Percentiles rank a stretch among this genome's conserved stretches.
Conservation (phyloP, 2,329 filamentous ascomycete genomes). For the Sporothrix variecibatus region DNA sequence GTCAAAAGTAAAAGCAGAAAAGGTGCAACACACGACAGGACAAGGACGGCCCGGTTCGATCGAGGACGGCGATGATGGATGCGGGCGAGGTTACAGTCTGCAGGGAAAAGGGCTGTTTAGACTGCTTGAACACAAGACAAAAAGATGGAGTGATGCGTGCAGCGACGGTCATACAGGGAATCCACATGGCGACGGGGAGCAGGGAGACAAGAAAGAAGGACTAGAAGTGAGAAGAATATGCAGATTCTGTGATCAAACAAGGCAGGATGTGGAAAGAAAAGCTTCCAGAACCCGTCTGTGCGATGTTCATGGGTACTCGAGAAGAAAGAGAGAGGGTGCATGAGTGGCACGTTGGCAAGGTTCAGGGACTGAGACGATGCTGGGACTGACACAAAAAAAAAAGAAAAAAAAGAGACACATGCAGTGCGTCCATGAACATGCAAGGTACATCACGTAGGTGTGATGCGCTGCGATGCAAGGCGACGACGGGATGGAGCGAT, state of each 20-base stretch:
- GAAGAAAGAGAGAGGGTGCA: not conserved
- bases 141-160: slow-evolving; percentile 7
- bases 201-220: not conserved
- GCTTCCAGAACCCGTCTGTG: slow-evolving; percentile 16
- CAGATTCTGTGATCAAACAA: slow-evolving; percentile 16
- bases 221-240: not conserved
- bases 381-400: not conserved
- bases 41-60: slow-evolving; percentile 8
- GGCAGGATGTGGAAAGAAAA: not conserved
- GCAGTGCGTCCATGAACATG: not conserved
- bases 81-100: not conserved
- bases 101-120: not conserved
- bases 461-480: slow-evolving; percentile 4
- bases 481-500: slow-evolving; percentile 5
- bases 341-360: slow-evolving; percentile 15
- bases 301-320: not conserved
- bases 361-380: slow-evolving; percentile 12
- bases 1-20: not conserved
- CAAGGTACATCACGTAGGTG: slow-evolving; percentile 16
- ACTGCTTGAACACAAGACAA: not conserved
- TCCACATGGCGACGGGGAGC: not conserved
- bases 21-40: not conserved
- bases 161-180: slow-evolving; percentile 5
- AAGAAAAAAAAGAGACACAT: not conserved
- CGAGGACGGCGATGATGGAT: not conserved